Evolutionary conservation across 257 asterid genomes (phyloP), one percentile per base, ranked within the genome.

Genomic region (Capsicum pubescens): DNA sequence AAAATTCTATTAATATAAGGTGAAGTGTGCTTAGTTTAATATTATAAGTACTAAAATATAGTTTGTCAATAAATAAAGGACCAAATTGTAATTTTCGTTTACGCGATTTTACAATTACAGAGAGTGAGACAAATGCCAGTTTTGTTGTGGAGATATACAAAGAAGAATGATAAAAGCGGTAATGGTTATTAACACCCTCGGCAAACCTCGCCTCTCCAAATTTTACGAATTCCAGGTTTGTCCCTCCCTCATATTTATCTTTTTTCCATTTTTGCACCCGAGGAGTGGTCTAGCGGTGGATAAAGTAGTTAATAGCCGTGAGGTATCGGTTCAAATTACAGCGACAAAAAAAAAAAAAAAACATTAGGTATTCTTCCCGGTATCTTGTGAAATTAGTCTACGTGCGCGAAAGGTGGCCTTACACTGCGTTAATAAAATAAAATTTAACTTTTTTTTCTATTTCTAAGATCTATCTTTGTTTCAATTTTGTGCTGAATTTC

Each of bases 171-270:
- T 87, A 70, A 85, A 71, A 85, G 88, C 90, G 11, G 88, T 83
- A 50, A 85, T 87, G 88, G 88, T 87, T 82, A 85, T 87, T 74
- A 87, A 82, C 83, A 83, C 88, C 26, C 67, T 80, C 61, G 90
- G 90, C 71, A 85, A 85, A 79, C 85, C 85, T 64, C 88, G 90
- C 19, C 86, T 87, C 55, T 87, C 87, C 44, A 87, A 83, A 81
- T 87, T 87, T 71, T 87, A 85, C 83, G 83, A 85, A 68, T 83
- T 83, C 11, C 90, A 85, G 90, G 90, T 87, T 85, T 4, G 42
- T 9, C 8, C 59, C 83, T 9, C 8, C 59, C 83, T 48, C 52
- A 80, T 21, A 36, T 13, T 59, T 80, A 36, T 70, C 71, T 63
- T 44, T 54, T 26, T 60, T 39, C 5, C 44, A 39, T 39, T 39